These are phyloP conservation scores for Pyrus hybrid DNA, from an alignment of 331 rosid genomes.

Conservation along the genomic window DNA sequence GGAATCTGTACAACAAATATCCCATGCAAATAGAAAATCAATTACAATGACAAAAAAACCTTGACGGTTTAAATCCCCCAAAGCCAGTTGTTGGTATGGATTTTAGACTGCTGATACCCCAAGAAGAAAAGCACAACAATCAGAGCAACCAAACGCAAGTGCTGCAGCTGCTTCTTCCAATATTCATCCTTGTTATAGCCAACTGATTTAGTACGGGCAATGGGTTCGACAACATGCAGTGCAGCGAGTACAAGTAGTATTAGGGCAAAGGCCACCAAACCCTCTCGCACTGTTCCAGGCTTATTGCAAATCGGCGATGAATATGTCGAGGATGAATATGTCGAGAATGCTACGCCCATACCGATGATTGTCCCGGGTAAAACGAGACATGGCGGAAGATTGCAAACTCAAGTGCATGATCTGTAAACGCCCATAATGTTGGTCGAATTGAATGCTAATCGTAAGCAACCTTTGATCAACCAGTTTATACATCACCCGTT, in stretches of 20 bases:
- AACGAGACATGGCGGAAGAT: neutral
- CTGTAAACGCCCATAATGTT: neutral
- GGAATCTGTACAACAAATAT: no score
- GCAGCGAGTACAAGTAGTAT: neutral
- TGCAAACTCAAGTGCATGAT: neutral
- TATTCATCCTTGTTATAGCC: neutral
- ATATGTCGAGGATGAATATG: neutral
- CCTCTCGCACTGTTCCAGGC: neutral
- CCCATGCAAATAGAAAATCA: no score
- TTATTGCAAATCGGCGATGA: neutral
- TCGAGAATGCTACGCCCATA: neutral
- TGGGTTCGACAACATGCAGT: neutral
- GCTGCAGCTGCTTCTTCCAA: neutral
- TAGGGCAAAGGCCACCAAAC: neutral
- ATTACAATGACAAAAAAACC: accelerated
- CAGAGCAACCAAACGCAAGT: neutral
- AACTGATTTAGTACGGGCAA: neutral
- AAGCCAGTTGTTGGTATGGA: neutral
- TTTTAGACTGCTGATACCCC: neutral
- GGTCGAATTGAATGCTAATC: neutral
- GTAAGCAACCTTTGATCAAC: neutral
- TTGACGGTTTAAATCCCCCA: neutral
- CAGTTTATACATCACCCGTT: neutral
- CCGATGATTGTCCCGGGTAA: neutral
- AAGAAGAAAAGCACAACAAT: neutral